Evolutionary conservation across 1,284 basidiomycete species (phyloP).

Genomic region (Leccinum fallax): DNA sequence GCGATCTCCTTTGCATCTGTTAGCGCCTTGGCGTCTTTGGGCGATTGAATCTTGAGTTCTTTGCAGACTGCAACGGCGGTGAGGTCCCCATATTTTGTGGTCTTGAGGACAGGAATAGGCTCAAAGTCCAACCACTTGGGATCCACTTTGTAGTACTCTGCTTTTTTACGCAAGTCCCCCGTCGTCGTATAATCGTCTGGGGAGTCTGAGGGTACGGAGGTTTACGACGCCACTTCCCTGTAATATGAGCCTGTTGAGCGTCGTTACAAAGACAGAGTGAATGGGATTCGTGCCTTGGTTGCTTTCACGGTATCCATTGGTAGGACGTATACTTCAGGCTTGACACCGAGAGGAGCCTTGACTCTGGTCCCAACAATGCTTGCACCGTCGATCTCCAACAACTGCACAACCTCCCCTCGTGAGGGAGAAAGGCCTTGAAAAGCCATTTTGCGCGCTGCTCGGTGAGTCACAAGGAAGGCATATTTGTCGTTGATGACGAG

Average conservation of each 20-base stretch:
- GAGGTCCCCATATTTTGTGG: too few species aligned
- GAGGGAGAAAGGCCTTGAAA: constrained; percentile 85
- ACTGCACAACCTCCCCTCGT: constrained; percentile 72
- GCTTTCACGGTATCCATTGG: constrained; percentile 98
- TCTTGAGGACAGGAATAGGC: too few species aligned
- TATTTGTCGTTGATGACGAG: constrained; percentile 87
- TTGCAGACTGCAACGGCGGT: constrained; percentile 76
- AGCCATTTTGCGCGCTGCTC: constrained; percentile 96
- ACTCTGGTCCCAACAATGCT: constrained; percentile 90
- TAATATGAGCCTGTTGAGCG: constrained; percentile 1
- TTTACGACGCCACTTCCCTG: constrained; percentile 97
- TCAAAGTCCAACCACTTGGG: too few species aligned
- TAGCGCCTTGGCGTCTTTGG: constrained; percentile 92
- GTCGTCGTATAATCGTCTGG: constrained; percentile 95
- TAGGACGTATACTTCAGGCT: constrained; percentile 90
- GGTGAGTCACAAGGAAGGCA: constrained; percentile 88
- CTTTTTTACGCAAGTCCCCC: constrained; percentile 94
- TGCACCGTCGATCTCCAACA: constrained; percentile 77
- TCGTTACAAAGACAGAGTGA: not conserved
- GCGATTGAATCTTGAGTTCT: constrained; percentile 93
- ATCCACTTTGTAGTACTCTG: constrained; percentile 48
- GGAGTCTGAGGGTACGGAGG: constrained; percentile 97
- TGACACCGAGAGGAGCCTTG: constrained; percentile 83
- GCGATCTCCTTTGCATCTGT: constrained; percentile 97
- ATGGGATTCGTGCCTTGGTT: constrained; percentile 64